Percentiles rank a stretch among this genome's conserved stretches.
Conservation (phyloP, 306 rosid species). For the Trichosanthes truncata region DNA sequence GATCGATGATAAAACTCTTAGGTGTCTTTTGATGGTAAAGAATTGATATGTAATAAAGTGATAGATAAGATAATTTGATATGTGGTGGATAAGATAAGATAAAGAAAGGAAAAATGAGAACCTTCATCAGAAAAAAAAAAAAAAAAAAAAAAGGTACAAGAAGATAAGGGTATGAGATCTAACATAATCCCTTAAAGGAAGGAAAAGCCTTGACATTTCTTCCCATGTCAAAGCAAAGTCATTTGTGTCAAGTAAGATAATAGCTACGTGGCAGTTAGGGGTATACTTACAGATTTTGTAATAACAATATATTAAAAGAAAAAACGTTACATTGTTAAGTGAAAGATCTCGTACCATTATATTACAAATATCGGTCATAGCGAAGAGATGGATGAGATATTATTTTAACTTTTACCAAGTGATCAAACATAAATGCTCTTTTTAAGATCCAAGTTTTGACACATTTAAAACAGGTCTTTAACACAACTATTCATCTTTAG, state of each 20-base stretch:
- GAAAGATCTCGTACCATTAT: neutral
- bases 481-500: no score
- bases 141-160: neutral
- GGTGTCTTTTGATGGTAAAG: neutral
- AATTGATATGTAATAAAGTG: neutral
- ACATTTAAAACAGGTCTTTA: neutral
- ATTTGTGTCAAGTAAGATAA: neutral
- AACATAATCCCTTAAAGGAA: conserved; percentile 12
- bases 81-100: neutral
- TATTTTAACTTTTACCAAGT: neutral
- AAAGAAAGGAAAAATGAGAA: neutral
- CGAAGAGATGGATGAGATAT: neutral
- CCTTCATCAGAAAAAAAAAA: no score
- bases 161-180: neutral
- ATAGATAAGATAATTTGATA: neutral
- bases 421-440: neutral
- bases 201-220: conserved; percentile 6
- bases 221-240: conserved; percentile 8
- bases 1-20: no score
- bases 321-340: no score
- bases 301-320: neutral
- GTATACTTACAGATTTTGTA: neutral
- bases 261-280: neutral
- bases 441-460: neutral
- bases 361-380: no score